A percentile compares a stretch with the other conserved stretches of the same genome.
Conservation (phyloP, 1,284 basidiomycete genomes). For the Rhodofomes roseus region DNA sequence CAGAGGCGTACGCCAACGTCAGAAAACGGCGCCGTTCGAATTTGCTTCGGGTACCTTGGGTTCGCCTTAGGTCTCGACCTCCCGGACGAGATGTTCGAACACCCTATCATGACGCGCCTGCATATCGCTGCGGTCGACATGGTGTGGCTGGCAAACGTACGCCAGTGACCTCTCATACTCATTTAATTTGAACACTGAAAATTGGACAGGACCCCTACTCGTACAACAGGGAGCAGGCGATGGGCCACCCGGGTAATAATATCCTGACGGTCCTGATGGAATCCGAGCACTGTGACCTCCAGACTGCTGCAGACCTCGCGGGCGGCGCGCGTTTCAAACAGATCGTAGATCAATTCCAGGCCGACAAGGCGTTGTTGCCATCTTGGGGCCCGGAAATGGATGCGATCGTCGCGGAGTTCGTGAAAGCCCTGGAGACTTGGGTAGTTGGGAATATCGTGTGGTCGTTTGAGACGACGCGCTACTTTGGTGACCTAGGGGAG, state of each 20-base stretch:
- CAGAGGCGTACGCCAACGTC: slow-evolving; percentile 48
- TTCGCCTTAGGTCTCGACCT: slow-evolving; percentile 59
- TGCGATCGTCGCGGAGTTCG: slow-evolving; percentile 39
- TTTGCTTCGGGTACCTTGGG: slow-evolving; percentile 62
- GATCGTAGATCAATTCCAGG: slow-evolving; percentile 46
- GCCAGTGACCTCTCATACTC: slow-evolving; percentile 17
- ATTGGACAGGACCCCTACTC: slow-evolving; percentile 23
- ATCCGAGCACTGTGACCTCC: slow-evolving; percentile 45
- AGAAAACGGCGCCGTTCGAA: slow-evolving; percentile 63
- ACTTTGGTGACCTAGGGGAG: slow-evolving; percentile 28
- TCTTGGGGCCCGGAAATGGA: slow-evolving; percentile 48
- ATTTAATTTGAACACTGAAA: neutral
- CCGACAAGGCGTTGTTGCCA: slow-evolving; percentile 42
- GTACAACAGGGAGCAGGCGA: slow-evolving; percentile 21
- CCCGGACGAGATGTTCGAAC: slow-evolving; percentile 54
- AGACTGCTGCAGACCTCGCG: slow-evolving; percentile 54
- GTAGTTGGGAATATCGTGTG: slow-evolving; percentile 34
- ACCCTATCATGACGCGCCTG: slow-evolving; percentile 48
- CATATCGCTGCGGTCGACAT: slow-evolving; percentile 60
- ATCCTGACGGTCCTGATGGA: slow-evolving; percentile 24
- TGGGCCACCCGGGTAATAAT: slow-evolving; percentile 21
- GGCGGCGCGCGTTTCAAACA: slow-evolving; percentile 51
- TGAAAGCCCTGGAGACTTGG: slow-evolving; percentile 35
- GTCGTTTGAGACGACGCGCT: slow-evolving; percentile 37
- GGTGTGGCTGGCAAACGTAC: slow-evolving; percentile 68